Evolutionary conservation across 768 basidiomycete genomes (phyloP), one percentile per base, ranked within the genome.

Genomic region (Leccinum ochraceum): DNA sequence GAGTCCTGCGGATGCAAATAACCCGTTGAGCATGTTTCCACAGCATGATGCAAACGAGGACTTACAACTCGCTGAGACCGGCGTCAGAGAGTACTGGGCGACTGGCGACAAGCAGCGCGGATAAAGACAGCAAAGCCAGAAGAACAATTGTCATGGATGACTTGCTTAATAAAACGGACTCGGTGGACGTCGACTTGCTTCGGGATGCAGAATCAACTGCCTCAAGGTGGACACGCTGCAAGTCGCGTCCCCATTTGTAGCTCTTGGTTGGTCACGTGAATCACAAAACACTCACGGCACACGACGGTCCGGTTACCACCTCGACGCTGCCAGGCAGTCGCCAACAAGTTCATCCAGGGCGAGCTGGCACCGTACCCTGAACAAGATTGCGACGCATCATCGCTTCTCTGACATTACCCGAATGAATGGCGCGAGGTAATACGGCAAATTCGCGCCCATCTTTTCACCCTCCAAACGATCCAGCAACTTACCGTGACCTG

Each of bases 401-500:
- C 49, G 8, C 13, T 28, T 8, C 17, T 16, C 16, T 20, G 7
- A 20, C 17, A 13, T 32, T 42, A 26, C 20, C 53, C 52, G 60
- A 48, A 59, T 63, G 69, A 58, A 72, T 71, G 71, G 69, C 67
- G 53, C 68, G 67, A 28, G 65, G 70, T 53, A 53, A 46, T 60
- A 58, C 63, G 20, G 59, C 60, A 34, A 72, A 71, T 24, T 60
- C 66, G 51, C 72, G 69, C 44, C 67, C 71, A 37, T 75, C 81
- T 1, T 87, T 80, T 69, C 71, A 80, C 63, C 91, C 93, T 0
- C 77, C 87, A 39, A 86, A 86, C 67, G 94, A 95, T 73, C 80
- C 80, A 54, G 81, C 88, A 13, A 95, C 94, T 2, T 93, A 90
- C 74, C 80, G 90, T 50, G 96, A 99, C 72, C 78, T 99, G 14